These are phyloP conservation scores for Beauveria pseudobassiana DNA, from an alignment of 2,329 filamentous ascomycete genomes.

Conservation along the genomic window DNA sequence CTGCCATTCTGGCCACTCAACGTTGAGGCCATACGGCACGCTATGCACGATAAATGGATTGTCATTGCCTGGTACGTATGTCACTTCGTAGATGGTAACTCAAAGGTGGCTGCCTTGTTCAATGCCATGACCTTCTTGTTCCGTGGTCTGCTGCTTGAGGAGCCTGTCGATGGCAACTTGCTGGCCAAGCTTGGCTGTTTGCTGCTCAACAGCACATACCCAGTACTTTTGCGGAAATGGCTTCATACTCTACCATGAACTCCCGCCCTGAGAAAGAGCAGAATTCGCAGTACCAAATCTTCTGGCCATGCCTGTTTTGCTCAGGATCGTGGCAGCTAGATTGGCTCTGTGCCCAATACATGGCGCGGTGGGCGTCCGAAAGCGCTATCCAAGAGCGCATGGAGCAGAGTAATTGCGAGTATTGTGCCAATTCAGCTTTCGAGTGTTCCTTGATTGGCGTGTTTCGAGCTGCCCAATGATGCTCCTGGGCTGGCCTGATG, in stretches of 20 bases:
- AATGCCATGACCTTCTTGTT: neutral
- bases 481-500: neutral
- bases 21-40: neutral
- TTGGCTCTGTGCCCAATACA: neutral
- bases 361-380: neutral
- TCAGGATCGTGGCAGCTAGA: neutral
- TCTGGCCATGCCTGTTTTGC: neutral
- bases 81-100: neutral
- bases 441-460: neutral
- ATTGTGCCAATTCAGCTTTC: neutral
- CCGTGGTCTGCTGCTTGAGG: neutral
- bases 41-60: neutral
- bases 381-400: neutral
- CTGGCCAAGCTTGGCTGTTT: neutral
- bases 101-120: neutral
- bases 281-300: neutral
- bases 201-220: neutral
- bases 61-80: neutral
- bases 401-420: neutral
- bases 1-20: neutral
- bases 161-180: slow-evolving; percentile 1
- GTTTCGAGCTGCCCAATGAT: neutral
- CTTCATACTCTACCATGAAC: neutral
- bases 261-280: neutral
- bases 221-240: neutral